These are phyloP conservation scores for Boletus pseudopeckii DNA, from an alignment of 768 basidiomycete species.

Conservation along the genomic window DNA sequence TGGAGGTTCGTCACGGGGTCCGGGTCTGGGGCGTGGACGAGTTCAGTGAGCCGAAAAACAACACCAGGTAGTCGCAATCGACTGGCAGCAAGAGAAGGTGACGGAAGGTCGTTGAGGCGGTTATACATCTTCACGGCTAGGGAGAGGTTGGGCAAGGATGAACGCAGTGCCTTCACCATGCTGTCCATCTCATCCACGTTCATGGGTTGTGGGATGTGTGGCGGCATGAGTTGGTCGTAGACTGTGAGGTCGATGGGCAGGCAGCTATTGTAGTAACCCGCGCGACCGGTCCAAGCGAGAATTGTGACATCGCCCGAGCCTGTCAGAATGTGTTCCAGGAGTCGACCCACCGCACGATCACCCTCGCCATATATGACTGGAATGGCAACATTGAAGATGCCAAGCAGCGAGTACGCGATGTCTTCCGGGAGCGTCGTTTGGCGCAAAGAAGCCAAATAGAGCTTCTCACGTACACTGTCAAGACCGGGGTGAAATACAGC, in stretches of 20 bases:
- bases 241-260: background rate
- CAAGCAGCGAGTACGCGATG: conserved; percentile 12
- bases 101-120: background rate
- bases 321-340: conserved; percentile 13
- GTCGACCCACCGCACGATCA: conserved; percentile 4
- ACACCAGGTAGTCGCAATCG: conserved; percentile 7
- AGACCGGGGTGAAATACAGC: conserved; percentile 5
- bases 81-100: background rate
- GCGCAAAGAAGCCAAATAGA: conserved; percentile 10
- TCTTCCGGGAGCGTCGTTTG: conserved; percentile 9
- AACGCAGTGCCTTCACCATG: background rate
- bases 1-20: background rate
- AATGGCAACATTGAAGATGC: conserved; percentile 10
- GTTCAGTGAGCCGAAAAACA: background rate
- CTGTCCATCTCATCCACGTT: background rate
- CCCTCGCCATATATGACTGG: conserved; percentile 15
- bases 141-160: background rate
- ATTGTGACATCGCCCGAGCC: conserved; percentile 8
- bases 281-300: conserved; percentile 15
- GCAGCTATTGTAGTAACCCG: conserved; percentile 4
- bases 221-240: background rate
- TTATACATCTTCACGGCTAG: background rate
- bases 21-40: background rate
- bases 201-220: conserved; percentile 1
- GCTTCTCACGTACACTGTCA: conserved; percentile 16